Evolutionary conservation across 1,139 yeast species (phyloP), one percentile per base, ranked within the genome.

Genomic region (Candida labiduridarum): DNA sequence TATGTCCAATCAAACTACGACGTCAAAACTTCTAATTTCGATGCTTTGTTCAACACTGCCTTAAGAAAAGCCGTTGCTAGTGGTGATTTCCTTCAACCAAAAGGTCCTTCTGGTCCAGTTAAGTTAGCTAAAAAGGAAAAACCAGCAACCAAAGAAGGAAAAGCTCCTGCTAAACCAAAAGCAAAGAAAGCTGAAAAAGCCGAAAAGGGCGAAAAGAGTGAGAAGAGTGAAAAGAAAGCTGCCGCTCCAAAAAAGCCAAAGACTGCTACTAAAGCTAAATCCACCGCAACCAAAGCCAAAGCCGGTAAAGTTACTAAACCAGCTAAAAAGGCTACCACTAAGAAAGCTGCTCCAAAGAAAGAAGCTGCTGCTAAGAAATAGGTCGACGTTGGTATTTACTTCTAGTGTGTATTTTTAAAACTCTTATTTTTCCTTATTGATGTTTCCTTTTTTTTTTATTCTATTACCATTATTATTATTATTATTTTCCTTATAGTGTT

Each of bases 31-130:
- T 61, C 79, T 51, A 85, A 82, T 66, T 90, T 89, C 65, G 96
- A 89, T 64, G 72, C 85, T 48, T 81, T 84, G 58, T 87, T 90
- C 78, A 90, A 89, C 68, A 64, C 80, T 47, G 94, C 96, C 35
- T 76, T 90, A 63, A 85, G 86, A 75, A 87, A 84, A 66, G 96
- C 96, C 54, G 95, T 90, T 55, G 85, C 80, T 52, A 68, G 82
- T 27, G 96, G 90, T 48, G 88, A 83, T 50, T 87, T 91, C 61
- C 69, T 81, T 45, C 96, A 89, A 71, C 96, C 96, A 65, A 90
- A 89, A 76, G 97, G 96, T 53, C 84, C 90, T 16, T 82, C 89
- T 29, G 91, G 91, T 43, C 87, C 90, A 30, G 83, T 85, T 57
- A 85, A 85, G 69, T 69, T 84, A 57, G 77, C 74, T 62, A 82